Conservation (phyloP, 169 alveolate species). For the Plasmodium knowlesi region DNA sequence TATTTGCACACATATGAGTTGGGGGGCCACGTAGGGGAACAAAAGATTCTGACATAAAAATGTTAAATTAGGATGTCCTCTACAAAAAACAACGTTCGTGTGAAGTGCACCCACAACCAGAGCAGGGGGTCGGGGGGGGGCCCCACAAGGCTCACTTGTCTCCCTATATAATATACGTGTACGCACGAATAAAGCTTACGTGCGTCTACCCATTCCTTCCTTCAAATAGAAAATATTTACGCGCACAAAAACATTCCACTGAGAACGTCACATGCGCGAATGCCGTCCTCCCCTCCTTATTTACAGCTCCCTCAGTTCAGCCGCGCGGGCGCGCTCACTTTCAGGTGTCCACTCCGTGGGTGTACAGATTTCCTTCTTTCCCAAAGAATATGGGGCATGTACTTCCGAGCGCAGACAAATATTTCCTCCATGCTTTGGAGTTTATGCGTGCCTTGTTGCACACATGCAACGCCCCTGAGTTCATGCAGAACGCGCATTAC, state of each 20-base stretch:
- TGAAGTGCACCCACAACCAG: background rate
- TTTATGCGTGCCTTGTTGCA: background rate
- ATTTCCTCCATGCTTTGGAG: background rate
- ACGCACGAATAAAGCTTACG: background rate
- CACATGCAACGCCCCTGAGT: background rate
- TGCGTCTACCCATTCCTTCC: background rate
- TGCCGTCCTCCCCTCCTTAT: background rate
- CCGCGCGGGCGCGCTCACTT: background rate
- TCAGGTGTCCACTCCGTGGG: background rate
- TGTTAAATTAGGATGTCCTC: background rate
- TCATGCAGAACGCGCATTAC: background rate
- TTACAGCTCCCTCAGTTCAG: background rate
- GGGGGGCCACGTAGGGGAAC: background rate
- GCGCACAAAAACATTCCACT: slow-evolving; percentile 13
- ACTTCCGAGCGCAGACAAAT: background rate
- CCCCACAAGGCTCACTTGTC: background rate
- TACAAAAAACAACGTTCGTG: background rate
- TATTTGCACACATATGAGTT: background rate
- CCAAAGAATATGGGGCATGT: background rate
- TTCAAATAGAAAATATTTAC: slow-evolving; percentile 28
- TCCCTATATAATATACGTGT: background rate
- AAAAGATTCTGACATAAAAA: slow-evolving; percentile 2
- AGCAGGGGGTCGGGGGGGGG: too few species aligned
- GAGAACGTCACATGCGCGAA: slow-evolving; percentile 5
- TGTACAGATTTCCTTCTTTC: background rate